Conservation (phyloP, 2,329 filamentous ascomycete species). For the Hirsutella minnesotensis region DNA sequence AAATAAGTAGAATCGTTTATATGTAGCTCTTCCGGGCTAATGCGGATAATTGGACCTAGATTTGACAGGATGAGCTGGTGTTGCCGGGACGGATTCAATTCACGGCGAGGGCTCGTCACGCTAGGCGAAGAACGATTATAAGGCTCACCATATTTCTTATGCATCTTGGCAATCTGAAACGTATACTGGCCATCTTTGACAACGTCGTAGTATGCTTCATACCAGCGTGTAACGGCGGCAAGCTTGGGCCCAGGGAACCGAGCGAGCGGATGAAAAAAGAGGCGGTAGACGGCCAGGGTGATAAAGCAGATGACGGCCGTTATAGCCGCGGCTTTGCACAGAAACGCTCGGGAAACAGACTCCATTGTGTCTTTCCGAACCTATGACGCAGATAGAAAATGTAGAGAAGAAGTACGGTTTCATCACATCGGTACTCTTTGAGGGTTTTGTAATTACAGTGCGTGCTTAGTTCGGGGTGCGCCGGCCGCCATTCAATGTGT, state of each 20-base stretch:
- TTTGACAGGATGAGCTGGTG: background rate
- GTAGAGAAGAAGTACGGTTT: too few species aligned
- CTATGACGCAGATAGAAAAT: too few species aligned
- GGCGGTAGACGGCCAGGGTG: constrained; percentile 7
- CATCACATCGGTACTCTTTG: too few species aligned
- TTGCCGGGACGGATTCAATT: background rate
- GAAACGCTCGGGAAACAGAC: too few species aligned
- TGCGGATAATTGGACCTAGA: constrained; percentile 17
- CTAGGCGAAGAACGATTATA: too few species aligned
- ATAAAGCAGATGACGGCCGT: constrained; percentile 3
- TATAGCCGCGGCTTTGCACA: background rate
- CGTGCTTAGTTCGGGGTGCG: too few species aligned
- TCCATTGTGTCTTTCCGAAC: too few species aligned
- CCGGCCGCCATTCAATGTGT: too few species aligned
- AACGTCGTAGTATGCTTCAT: constrained; percentile 22
- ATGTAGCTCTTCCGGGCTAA: constrained; percentile 15
- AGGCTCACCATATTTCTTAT: constrained; percentile 22
- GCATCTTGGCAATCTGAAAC: constrained; percentile 17
- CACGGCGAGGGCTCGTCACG: too few species aligned
- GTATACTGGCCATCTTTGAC: constrained; percentile 14
- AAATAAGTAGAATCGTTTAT: constrained; percentile 16
- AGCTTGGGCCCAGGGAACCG: constrained; percentile 20
- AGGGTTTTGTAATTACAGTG: too few species aligned
- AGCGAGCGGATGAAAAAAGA: constrained; percentile 14
- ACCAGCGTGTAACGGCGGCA: constrained; percentile 16